Base-by-base conservation (phyloP, 768 basidiomycete species). In the Mycena amicta region DNA sequence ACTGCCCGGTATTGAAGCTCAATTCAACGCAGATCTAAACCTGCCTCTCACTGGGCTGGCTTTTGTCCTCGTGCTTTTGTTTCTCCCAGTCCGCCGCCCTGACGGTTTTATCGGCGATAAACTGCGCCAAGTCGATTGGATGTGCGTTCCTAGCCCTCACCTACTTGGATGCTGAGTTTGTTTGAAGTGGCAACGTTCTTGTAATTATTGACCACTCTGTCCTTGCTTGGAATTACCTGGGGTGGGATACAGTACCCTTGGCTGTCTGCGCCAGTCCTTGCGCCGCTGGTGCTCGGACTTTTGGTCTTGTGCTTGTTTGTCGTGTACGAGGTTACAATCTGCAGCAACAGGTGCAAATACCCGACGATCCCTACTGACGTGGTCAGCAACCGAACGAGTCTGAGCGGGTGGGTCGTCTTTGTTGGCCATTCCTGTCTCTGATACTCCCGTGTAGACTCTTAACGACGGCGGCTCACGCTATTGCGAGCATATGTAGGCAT, bases 201-300 rank as follows among this genome's bases (percentile, higher is more conserved):
- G 59, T 75, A 40, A 67, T 75, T n/a, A 62, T 59, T 5, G 68
- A 68, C 73, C 0, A 70, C 68, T 3, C 60, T 69, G 2, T 62
- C 66, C 11, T 63, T 75, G 40, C 57, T 78, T 55, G 77, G 68
- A 1, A 57, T 81, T 1, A 77, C 75, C 3, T 78, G 74, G 71
- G 80, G 72, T n/a, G 80, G 62, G 3, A 56, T 55, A 13, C 55
- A 63, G 3, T 76, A 75, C 68, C 51, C 72, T 0, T 81, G 80
- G 80, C 23, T 41, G 4, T 72, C 71, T 0, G 70, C 55, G 8
- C 68, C 70, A 41, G 71, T 77, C 16, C 66, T 80, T 20, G 74
- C 66, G 3, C 77, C 79, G 0, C 68, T 81, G 18, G 64, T 77
- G 43, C 26, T 77, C 33, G 80, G 80, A 0, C 12, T 73, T 15